Percentiles rank a stretch among this genome's conserved stretches.
phyloP scores from a whole-genome alignment of 345 rosid genomes.

The Sapria himalayana region DNA sequence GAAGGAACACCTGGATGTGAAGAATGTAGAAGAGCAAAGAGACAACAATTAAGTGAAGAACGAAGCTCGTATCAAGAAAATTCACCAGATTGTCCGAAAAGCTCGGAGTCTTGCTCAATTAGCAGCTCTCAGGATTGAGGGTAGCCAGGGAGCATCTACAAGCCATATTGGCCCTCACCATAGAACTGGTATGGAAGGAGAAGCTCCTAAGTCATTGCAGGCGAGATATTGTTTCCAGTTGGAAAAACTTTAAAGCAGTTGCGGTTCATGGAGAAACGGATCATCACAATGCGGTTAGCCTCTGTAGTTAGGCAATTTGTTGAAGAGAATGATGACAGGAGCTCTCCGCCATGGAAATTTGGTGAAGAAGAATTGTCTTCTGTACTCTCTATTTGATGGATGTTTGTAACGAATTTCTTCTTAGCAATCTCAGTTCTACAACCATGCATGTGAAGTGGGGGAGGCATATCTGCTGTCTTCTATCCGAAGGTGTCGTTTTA shows the following conservation, averaged over 20 bases:
- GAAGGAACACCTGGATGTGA: slow-evolving; percentile 80
- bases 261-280: slow-evolving; percentile 56
- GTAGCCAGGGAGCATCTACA: slow-evolving; percentile 93
- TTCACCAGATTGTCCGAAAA: slow-evolving; percentile 61
- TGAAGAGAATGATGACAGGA: slow-evolving; percentile 61
- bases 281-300: slow-evolving; percentile 57
- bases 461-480: slow-evolving; percentile 64
- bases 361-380: slow-evolving; percentile 75
- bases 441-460: slow-evolving; percentile 52
- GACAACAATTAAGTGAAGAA: slow-evolving; percentile 43
- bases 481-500: slow-evolving; percentile 90
- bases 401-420: slow-evolving; percentile 43
- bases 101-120: slow-evolving; percentile 81
- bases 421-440: slow-evolving; percentile 34
- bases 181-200: slow-evolving; percentile 44
- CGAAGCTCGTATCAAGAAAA: slow-evolving; percentile 37
- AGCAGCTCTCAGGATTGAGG: slow-evolving; percentile 86
- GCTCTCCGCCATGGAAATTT: slow-evolving; percentile 51
- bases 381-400: slow-evolving; percentile 62
- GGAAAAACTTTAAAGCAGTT: slow-evolving; percentile 60
- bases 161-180: slow-evolving; percentile 88
- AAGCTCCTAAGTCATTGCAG: slow-evolving; percentile 30
- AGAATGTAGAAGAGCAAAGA: slow-evolving; percentile 63
- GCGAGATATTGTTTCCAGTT: slow-evolving; percentile 47
- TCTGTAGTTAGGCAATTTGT: slow-evolving; percentile 48